phyloP scores from a whole-genome alignment of 148 eudicot species.

The Rhododendron vialii region DNA sequence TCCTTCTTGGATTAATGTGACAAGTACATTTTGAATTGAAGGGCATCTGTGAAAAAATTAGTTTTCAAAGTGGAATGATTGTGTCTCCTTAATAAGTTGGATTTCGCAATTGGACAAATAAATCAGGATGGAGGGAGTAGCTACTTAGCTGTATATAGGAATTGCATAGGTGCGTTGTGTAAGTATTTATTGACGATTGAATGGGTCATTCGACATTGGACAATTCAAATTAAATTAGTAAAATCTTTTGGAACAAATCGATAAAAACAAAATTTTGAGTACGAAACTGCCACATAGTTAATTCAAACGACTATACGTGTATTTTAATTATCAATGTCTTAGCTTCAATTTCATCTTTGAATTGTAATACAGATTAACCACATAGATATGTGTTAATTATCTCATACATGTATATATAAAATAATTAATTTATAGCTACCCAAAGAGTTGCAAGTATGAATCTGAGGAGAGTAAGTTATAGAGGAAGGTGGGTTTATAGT shows the following conservation, averaged over 20 bases:
- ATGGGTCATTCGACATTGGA: neutral
- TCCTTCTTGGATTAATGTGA: too few relatives aligned
- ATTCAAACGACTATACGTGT: neutral
- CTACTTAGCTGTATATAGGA: neutral
- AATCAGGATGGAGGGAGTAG: neutral
- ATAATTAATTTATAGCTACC: neutral
- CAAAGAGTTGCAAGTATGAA: neutral
- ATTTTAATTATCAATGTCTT: neutral
- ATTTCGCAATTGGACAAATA: too few relatives aligned
- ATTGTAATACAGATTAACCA: neutral
- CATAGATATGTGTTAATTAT: neutral
- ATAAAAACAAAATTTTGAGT: neutral
- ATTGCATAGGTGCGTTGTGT: neutral
- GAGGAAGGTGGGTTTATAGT: neutral
- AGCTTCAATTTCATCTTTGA: neutral
- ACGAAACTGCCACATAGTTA: neutral
- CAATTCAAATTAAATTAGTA: neutral
- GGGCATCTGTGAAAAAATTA: too few relatives aligned
- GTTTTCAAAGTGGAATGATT: too few relatives aligned
- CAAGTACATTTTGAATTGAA: too few relatives aligned
- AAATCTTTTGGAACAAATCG: neutral
- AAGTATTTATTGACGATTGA: neutral
- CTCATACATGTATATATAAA: neutral
- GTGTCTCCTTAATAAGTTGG: too few relatives aligned
- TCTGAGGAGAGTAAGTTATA: neutral